Base-by-base conservation (phyloP, 2,329 filamentous ascomycete genomes). In the Waltergamsia citrina region DNA sequence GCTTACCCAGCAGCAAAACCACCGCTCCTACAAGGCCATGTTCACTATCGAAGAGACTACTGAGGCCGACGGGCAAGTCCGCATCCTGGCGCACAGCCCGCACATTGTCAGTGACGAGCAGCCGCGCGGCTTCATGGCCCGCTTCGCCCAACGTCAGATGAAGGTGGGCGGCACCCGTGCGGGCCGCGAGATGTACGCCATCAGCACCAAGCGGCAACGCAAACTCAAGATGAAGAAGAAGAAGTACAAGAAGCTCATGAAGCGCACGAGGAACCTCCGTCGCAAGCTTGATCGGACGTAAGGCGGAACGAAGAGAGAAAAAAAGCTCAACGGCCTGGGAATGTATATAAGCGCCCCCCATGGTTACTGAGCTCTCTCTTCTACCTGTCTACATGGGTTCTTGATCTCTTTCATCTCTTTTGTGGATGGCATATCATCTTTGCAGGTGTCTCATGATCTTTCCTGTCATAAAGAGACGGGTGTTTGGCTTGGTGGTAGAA, bases 201-300 rank as follows among this genome's bases (percentile, higher is more conserved):
- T 98, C 54, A 94, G 85, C 53, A 90, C 95, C 47, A 87, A 81
- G 70, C 74, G 92, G 59, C 86, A 94, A 62, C 72, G 87, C 54
- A 93, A 92, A 67, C 66, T 95, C 53, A 94, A 87, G 77, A 98
- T 98, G 88, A 98, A 98, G 84, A 98, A 96, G 77, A 90, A 96
- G 75, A 98, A 98, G 79, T 94, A 94, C 64, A 96, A 95, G 87
- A 98, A 98, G 77, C 69, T 96, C 47, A 87, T 94, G 84, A 85
- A 82, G 71, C 75, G 78, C 61, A 95, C 90, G 52, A 78, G 90
- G 57, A 90, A 85, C 56, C 60, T 87, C 67, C 81, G 90, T 55
- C 78, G 87, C 55, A 94, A 88, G 67, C 68, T 92, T 50, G 85
- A 83, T 50, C 74, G 78, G 52, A 65, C 73, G 43, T 76, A 66